phyloP scores from a whole-genome alignment of 2,329 filamentous ascomycete genomes.

The Sarocladiaceae sp. region DNA sequence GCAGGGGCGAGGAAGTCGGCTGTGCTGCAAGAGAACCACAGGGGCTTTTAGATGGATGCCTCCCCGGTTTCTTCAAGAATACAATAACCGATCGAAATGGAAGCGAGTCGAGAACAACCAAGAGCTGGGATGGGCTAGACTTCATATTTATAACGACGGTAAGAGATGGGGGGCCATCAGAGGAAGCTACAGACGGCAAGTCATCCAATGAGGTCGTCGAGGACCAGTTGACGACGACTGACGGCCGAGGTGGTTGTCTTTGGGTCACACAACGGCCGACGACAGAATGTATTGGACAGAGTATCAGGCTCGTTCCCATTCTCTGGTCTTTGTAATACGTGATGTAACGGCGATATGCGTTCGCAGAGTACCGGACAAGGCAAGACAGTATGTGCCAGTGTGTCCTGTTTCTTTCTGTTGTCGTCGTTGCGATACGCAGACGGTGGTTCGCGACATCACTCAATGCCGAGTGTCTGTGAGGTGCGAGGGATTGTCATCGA shows the following conservation, averaged over 20 bases:
- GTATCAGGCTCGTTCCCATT: too few species aligned
- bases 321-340: too few species aligned
- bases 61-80: too few species aligned
- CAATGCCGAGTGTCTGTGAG: background rate
- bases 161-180: too few species aligned
- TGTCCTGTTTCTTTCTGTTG: background rate
- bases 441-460: background rate
- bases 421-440: background rate
- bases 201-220: too few species aligned
- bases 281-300: too few species aligned
- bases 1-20: background rate
- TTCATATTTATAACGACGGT: background rate
- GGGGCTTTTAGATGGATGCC: too few species aligned
- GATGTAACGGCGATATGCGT: too few species aligned
- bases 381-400: background rate
- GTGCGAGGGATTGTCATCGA: background rate
- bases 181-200: too few species aligned
- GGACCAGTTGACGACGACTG: too few species aligned
- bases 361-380: background rate
- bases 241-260: too few species aligned
- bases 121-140: background rate
- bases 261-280: too few species aligned
- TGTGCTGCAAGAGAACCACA: background rate
- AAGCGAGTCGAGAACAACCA: background rate
- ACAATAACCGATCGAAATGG: background rate